Evolutionary conservation across 2,329 filamentous ascomycete genomes (phyloP).

Genomic region (Berkeleyomyces rouxiae): DNA sequence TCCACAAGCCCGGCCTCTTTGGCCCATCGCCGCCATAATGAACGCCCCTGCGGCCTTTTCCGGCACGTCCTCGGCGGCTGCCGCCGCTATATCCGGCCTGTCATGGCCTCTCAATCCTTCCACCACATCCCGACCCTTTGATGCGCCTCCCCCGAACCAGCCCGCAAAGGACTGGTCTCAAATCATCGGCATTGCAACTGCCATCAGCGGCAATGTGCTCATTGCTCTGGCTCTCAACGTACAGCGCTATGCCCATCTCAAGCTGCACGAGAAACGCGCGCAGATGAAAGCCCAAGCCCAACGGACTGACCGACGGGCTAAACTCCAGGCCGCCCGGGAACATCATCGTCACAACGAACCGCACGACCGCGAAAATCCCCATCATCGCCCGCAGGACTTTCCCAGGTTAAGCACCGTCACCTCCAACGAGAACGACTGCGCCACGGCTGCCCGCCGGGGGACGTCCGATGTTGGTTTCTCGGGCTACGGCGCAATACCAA

Average conservation of each 20-base stretch:
- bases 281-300: slow-evolving; percentile 38
- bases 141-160: slow-evolving; percentile 15
- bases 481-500: slow-evolving; percentile 8
- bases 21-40: not conserved
- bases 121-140: not conserved
- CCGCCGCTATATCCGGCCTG: not conserved
- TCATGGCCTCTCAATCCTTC: slow-evolving; percentile 8
- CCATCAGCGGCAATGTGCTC: slow-evolving; percentile 80
- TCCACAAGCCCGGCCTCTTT: not conserved
- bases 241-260: slow-evolving; percentile 86
- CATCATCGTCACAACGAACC: not conserved
- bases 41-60: not conserved
- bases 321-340: slow-evolving; percentile 8
- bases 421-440: not conserved
- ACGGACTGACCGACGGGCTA: slow-evolving; percentile 31
- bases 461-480: not conserved
- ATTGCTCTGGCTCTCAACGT: slow-evolving; percentile 94
- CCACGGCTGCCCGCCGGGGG: not conserved
- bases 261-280: slow-evolving; percentile 54
- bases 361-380: not conserved
- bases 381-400: not conserved
- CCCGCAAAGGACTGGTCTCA: slow-evolving; percentile 61
- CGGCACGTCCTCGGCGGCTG: not conserved
- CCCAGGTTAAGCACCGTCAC: not conserved
- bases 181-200: slow-evolving; percentile 83